Evolutionary conservation across 306 rosid species (phyloP), one percentile per base, ranked within the genome.

Genomic region (Cicer bijugum): DNA sequence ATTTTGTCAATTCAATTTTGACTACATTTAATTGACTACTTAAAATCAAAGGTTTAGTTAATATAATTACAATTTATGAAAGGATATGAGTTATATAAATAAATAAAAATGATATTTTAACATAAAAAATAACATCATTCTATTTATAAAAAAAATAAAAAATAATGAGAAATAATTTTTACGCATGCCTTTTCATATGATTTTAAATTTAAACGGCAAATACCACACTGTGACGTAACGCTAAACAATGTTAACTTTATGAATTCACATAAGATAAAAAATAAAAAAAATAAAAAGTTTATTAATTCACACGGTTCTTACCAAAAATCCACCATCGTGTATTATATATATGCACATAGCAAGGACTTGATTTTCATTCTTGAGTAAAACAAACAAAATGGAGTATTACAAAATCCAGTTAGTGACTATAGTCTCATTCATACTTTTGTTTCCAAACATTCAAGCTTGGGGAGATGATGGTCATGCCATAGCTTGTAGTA

Each of bases 401-500:
- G 71, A 28, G 68, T 17, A 9, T 38, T 16, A 55, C 80, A 84
- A 47, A 50, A 10, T 77, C 37, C 66, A 43, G 48, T 4, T 80
- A 23, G 63, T 78, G 50, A 47, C 28, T 14, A 2, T 86, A 56
- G 45, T 83, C 2, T 64, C 77, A 14, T 28, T 86, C 60, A 37
- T 86, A 71, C 69, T 89, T 77, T 64, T 88, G 55, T 75, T 87
- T 79, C 91, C 87, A 64, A 73, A 44, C 6, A 80, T 78, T 20
- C 78, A 72, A 51, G 94, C 88, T 0, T 92, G 96, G 97, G 91
- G 97, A 42, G 46, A 44, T 28, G 96, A 88, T 69, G 97, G 96
- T 0, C 97, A 92, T 70, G 78, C 77, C 56, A 78, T 85, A 14
- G 8, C 76, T 63, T 90, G 98, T 53, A 84, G 70, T 70, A 85